Evolutionary conservation across 306 rosid species (phyloP).

Genomic region (Cucurbita ficifolia): DNA sequence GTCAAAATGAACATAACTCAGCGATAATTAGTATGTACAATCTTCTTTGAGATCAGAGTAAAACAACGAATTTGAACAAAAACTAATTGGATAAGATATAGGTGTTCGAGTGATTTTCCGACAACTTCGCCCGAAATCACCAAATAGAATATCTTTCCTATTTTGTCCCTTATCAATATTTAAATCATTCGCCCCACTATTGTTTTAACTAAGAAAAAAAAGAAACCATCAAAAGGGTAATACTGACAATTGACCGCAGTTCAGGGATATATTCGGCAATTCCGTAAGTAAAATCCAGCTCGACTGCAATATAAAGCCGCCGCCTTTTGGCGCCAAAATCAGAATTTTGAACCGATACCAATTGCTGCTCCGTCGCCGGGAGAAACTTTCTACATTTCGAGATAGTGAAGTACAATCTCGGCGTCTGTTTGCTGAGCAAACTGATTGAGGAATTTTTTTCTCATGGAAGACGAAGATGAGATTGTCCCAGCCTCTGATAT

Average conservation of each 20-base stretch:
- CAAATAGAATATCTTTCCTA: no score
- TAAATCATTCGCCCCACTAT: no score
- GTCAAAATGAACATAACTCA: no score
- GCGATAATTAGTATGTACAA: no score
- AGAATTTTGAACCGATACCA: not conserved
- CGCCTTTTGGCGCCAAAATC: conserved; percentile 4
- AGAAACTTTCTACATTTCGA: not conserved
- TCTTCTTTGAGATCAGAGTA: no score
- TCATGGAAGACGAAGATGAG: conserved; percentile 42
- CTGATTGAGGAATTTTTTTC: not conserved
- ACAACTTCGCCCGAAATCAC: no score
- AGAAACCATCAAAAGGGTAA: not conserved
- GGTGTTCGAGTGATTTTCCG: no score
- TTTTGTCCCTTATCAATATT: no score
- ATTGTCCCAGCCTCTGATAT: conserved; percentile 29
- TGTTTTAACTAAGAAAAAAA: no score
- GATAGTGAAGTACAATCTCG: not conserved
- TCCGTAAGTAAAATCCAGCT: not conserved
- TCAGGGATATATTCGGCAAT: not conserved
- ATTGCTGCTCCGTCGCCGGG: not conserved
- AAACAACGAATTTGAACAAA: no score
- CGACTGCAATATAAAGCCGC: not conserved
- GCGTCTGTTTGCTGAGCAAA: not conserved
- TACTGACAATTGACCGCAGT: not conserved
- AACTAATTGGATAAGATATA: no score